phyloP scores from a whole-genome alignment of 2,329 filamentous ascomycete species.

The Aureobasidium lini region DNA sequence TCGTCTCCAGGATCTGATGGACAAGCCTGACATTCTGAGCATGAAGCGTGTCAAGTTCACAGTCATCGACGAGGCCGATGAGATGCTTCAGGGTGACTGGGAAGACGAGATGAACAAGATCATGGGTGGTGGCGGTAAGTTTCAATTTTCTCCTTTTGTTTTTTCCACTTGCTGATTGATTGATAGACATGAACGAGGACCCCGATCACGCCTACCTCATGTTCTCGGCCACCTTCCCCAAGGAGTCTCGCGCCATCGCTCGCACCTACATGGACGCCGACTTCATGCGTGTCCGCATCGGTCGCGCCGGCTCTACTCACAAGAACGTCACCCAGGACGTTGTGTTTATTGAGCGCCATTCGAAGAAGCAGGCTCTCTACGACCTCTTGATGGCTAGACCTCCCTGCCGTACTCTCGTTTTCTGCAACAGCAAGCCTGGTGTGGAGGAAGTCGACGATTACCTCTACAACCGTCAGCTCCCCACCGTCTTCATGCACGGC shows the following conservation, averaged over 20 bases:
- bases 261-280: constrained; percentile 65
- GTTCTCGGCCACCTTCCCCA: constrained; percentile 93
- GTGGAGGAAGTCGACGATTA: constrained; percentile 85
- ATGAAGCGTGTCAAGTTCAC: constrained; percentile 67
- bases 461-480: constrained; percentile 70
- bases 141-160: too few species aligned
- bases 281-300: constrained; percentile 75
- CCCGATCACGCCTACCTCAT: constrained; percentile 64
- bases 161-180: neutral
- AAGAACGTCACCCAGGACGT: constrained; percentile 74
- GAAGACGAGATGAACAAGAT: constrained; percentile 66
- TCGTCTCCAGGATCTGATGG: constrained; percentile 76
- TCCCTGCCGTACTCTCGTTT: constrained; percentile 76
- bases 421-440: constrained; percentile 72
- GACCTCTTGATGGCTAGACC: constrained; percentile 64
- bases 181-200: constrained; percentile 64
- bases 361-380: constrained; percentile 64
- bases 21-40: constrained; percentile 59
- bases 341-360: constrained; percentile 54
- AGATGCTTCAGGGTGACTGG: constrained; percentile 79
- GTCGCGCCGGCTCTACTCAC: constrained; percentile 76
- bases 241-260: constrained; percentile 66
- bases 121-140: constrained; percentile 71
- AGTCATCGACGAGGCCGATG: constrained; percentile 90
- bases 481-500: constrained; percentile 79